Conservation (phyloP, 1,139 yeast species). For the Suhomyces taliae region DNA sequence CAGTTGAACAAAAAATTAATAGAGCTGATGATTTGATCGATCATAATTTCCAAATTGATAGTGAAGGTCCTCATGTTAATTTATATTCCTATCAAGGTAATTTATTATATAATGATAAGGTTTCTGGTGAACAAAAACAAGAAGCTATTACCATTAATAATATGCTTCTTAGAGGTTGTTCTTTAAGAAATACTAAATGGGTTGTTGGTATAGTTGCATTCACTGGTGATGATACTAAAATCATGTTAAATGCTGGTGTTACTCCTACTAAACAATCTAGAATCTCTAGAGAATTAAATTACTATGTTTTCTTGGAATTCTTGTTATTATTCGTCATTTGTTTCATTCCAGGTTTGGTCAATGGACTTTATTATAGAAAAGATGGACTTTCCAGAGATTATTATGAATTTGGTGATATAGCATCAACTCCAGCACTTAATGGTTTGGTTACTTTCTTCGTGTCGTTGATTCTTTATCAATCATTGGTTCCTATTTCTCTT, state of each 20-base stretch:
- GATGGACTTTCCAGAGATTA: conserved; percentile 37
- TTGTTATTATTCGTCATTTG: conserved; percentile 47
- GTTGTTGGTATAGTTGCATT: conserved; percentile 52
- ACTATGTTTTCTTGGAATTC: conserved; percentile 51
- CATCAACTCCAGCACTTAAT: conserved; percentile 49
- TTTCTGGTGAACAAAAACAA: conserved; percentile 19
- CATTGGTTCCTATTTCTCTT: conserved; percentile 60
- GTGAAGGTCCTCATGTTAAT: conserved; percentile 59
- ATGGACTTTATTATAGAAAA: conserved; percentile 48
- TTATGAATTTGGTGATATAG: conserved; percentile 53
- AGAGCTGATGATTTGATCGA: conserved; percentile 47
- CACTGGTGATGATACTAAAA: conserved; percentile 57
- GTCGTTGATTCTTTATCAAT: conserved; percentile 55
- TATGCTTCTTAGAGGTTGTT: conserved; percentile 51
- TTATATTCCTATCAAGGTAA: conserved; percentile 56
- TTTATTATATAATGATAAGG: conserved; percentile 30
- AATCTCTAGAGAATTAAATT: conserved; percentile 51
- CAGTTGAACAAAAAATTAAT: conserved; percentile 30
- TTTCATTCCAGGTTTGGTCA: conserved; percentile 52
- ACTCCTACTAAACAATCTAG: conserved; percentile 59
- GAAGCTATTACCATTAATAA: conserved; percentile 53
- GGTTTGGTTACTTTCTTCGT: conserved; percentile 55
- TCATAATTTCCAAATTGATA: conserved; percentile 44
- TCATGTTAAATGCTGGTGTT: conserved; percentile 57
- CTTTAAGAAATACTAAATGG: conserved; percentile 57